These are phyloP conservation scores for Lentinus tigrinus DNA, from an alignment of 768 basidiomycete species.

Conservation along the genomic window DNA sequence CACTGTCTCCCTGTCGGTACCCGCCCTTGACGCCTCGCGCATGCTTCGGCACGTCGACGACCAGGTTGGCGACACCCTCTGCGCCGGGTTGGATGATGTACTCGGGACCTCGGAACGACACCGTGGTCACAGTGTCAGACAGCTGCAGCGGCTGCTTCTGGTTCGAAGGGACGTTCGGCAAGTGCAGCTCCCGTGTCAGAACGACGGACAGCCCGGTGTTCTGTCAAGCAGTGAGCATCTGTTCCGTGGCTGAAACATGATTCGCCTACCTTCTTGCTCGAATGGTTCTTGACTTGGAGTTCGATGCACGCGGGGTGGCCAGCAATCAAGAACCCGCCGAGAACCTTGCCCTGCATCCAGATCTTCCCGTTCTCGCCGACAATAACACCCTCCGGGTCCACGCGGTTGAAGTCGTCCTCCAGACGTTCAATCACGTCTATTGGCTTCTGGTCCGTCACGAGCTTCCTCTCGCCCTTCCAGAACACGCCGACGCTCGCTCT, in stretches of 20 bases:
- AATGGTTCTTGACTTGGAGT: conserved; percentile 80
- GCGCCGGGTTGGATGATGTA: conserved; percentile 71
- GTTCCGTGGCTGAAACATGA: too few species aligned
- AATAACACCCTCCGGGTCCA: conserved; percentile 55
- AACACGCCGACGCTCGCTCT: conserved; percentile 68
- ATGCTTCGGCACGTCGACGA: conserved; percentile 72
- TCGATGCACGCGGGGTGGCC: conserved; percentile 74
- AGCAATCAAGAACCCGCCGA: conserved; percentile 61
- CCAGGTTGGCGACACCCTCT: conserved; percentile 77
- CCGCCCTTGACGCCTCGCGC: conserved; percentile 69
- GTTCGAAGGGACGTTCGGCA: conserved; percentile 42
- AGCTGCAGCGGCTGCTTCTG: conserved; percentile 55
- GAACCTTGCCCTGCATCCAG: conserved; percentile 68
- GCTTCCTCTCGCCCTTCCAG: conserved; percentile 71
- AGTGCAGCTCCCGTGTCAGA: conserved; percentile 57
- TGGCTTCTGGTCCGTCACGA: conserved; percentile 61
- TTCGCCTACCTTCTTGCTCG: conserved; percentile 73
- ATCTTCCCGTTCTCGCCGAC: conserved; percentile 80
- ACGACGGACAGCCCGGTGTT: conserved; percentile 65
- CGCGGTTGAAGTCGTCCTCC: conserved; percentile 33
- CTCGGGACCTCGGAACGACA: conserved; percentile 72
- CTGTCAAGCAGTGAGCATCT: conserved; percentile 35
- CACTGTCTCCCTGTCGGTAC: conserved; percentile 50
- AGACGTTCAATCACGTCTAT: conserved; percentile 65
- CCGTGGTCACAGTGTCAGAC: conserved; percentile 65